Evolutionary conservation across 2,329 filamentous ascomycete genomes (phyloP), one percentile per base, ranked within the genome.

Genomic region (Talaromyces sp.): DNA sequence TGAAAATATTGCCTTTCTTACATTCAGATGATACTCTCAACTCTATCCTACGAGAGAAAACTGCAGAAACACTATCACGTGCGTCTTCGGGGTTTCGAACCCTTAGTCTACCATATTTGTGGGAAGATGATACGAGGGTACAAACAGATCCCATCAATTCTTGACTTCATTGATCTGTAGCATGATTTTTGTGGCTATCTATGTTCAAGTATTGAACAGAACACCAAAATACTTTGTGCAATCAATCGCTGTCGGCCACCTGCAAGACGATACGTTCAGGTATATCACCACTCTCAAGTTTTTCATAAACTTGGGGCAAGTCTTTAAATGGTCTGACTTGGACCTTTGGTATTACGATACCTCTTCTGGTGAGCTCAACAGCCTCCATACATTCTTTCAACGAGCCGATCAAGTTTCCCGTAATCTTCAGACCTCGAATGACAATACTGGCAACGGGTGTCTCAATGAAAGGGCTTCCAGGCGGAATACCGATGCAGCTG

Each of bases 331-430:
- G 70, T n/a, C 79, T 73, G 14, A 82, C 72, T 56, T 75, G 72
- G 31, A 81, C 73, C 50, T 75, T 75, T 31, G 80, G 79, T 59
- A 76, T 81, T 7, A 82, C 78, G 27, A 79, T 68, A 0, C 80
- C 80, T 2, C 71, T 72, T 43, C 76, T 70, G 0, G 82, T 79
- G 64, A 80, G 67, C 39, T 81, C 78, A 22, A 82, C 79, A 0
- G 80, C 80, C 65, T 82, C 80, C 69, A 81, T 73, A 50, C 79
- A 81, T 66, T 82, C 81, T 66, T 78, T 79, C 67, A 82, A 67
- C 5, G 76, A 80, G 0, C 80, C 80, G 4, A 82, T 76, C 43
- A 82, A 69, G 59, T 81, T 82, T 1, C 80, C 79, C 2, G 74
- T 76, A 54, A 82, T 78, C 60, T 70, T 77, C 35, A 82, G 66